Percentiles rank a stretch among this genome's conserved stretches.
Evolutionary conservation across 306 rosid species (phyloP).

Genomic region (Rosa persica): DNA sequence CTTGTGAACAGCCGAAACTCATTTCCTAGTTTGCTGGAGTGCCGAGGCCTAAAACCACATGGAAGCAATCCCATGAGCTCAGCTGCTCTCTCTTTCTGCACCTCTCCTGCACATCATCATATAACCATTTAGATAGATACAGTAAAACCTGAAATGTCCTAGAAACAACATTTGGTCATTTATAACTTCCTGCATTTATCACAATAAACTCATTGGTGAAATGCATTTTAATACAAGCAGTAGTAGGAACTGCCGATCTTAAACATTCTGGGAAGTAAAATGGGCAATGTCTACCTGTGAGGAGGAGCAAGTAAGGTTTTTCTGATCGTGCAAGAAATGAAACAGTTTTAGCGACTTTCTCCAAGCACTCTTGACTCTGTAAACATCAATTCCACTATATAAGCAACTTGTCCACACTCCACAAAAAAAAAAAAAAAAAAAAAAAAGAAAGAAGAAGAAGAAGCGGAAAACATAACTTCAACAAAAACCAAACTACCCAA

Average conservation of each 20-base stretch:
- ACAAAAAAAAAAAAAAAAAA: no score
- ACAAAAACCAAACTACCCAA: not conserved
- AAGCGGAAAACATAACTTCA: not conserved
- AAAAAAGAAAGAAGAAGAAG: no score
- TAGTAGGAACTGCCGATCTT: not conserved
- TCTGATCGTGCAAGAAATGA: constrained; percentile 55
- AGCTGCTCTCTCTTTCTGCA: constrained; percentile 84
- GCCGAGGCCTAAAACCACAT: constrained; percentile 80
- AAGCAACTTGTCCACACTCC: constrained; percentile 14
- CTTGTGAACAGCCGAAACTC: constrained; percentile 82
- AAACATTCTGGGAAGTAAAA: not conserved
- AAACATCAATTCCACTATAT: constrained; percentile 6
- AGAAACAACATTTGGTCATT: not conserved
- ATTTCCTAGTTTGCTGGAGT: constrained; percentile 81
- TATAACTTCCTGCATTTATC: not conserved
- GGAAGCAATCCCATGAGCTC: constrained; percentile 80
- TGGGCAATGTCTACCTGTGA: constrained; percentile 60
- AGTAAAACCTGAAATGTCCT: not conserved
- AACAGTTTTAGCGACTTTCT: constrained; percentile 71
- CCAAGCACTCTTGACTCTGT: constrained; percentile 88
- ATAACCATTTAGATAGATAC: not conserved
- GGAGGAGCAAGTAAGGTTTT: constrained; percentile 66
- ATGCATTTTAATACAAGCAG: not conserved
- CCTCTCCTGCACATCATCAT: constrained; percentile 60
- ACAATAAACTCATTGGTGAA: constrained; percentile 1